A percentile compares a stretch with the other conserved stretches of the same genome.
Conservation (phyloP, 2,329 filamentous ascomycete genomes). For the Coniochaeta sp. region DNA sequence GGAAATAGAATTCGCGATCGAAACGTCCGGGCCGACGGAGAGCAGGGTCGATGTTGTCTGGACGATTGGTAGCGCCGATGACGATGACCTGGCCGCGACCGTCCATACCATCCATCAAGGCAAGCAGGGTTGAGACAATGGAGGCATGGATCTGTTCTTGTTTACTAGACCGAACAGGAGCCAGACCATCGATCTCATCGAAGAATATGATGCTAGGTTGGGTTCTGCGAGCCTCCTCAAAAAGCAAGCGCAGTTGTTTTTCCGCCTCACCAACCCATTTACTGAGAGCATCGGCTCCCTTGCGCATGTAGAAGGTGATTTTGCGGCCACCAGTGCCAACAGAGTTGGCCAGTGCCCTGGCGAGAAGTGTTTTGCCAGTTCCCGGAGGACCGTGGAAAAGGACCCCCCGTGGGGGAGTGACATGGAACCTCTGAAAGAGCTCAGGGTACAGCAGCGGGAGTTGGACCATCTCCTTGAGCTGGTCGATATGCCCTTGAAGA, state of each 20-base stretch:
- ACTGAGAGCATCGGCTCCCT: conserved; percentile 92
- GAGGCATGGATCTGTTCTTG: conserved; percentile 98
- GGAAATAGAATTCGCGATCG: conserved; percentile 97
- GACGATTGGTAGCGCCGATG: conserved; percentile 95
- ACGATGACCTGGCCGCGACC: conserved; percentile 97
- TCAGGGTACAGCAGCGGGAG: conserved; percentile 91
- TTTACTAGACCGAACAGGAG: conserved; percentile 92
- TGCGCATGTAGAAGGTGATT: conserved; percentile 99
- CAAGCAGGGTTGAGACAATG: conserved; percentile 89
- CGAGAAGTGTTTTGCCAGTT: conserved; percentile 95
- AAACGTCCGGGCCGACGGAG: conserved; percentile 89
- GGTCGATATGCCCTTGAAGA: conserved; percentile 86
- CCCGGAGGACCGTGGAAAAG: conserved; percentile 95
- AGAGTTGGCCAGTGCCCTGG: conserved; percentile 84
- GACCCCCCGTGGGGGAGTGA: conserved; percentile 90
- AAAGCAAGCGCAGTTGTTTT: conserved; percentile 84
- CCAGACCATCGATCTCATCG: conserved; percentile 95
- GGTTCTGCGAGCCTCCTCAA: conserved; percentile 90
- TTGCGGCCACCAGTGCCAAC: conserved; percentile 85
- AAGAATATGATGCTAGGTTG: conserved; percentile 99
- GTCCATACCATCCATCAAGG: conserved; percentile 96
- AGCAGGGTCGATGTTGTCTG: conserved; percentile 95
- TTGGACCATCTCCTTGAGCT: conserved; percentile 97
- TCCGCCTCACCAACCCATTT: conserved; percentile 99
- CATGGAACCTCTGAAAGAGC: conserved; percentile 82